Base-by-base conservation (phyloP, 2,329 filamentous ascomycete species). In the Fusarium domesticum region DNA sequence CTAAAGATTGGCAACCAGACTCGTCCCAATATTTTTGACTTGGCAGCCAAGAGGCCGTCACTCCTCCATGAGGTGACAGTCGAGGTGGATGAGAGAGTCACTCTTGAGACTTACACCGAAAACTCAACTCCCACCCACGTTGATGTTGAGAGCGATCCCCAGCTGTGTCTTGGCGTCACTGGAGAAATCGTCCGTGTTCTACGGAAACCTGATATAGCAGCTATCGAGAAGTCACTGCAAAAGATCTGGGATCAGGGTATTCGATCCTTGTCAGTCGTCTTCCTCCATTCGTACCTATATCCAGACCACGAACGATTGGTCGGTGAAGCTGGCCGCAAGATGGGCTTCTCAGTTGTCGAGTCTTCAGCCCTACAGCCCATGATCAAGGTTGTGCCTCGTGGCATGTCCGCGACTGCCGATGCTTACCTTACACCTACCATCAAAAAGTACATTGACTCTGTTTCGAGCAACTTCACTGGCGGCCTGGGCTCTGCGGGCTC, bases 21-120 rank as follows among this genome's bases (percentile, higher is more conserved):
- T n/a, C 76, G 90, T 33, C 90, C 90, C 12, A 84, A 85, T 62
- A 95, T 96, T 56, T 96, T 96, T 59, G 90, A 95, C 62, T 72
- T 96, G 34, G 87, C 86, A n/a, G 95, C 96, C 55, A 76, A 78
- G 56, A 89, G 91, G 63, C 89, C 90, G 0, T 88, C 93, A 54
- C 85, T 93, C 10, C 71, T 96, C 10, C 95, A 95, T 64, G 81
- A 88, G 61, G 76, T 74, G 35, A 89, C 95, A 0, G 74, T 95
- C n/a, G 90, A 96, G 70, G 77, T 96, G 37, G 85, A 93, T 50
- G 90, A 96, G 74, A 76, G 91, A 34, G 87, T 95, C 4, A 95
- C 89, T 0, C 69, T 95, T 11, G 89, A 95, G 64, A 83, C 86
- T 57, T 88, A 85, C 57, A 80, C 82, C 0, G 83, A 88, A 59